Evolutionary conservation across 305 asterid genomes (phyloP).

Genomic region (Solanum hybrid): DNA sequence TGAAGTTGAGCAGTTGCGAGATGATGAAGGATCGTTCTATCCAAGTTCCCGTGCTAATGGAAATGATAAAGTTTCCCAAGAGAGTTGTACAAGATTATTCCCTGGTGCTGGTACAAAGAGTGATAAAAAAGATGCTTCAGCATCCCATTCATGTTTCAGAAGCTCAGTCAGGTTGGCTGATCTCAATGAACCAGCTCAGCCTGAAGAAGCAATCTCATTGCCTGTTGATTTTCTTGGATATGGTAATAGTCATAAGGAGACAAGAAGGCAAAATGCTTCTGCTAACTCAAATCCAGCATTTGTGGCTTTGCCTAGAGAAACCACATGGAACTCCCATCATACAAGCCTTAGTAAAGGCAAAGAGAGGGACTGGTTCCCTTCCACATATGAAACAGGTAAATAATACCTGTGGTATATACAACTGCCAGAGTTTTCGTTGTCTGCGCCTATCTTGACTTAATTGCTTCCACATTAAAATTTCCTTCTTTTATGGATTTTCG

Average conservation of each 20-base stretch:
- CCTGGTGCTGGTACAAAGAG: not conserved
- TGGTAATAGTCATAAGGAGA: conserved; percentile 26
- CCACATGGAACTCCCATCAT: conserved; percentile 2
- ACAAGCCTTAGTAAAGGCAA: conserved; percentile 26
- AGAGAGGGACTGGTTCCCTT: conserved; percentile 39
- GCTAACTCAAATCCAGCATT: conserved; percentile 30
- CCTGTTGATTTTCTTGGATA: conserved; percentile 38
- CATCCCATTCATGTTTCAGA: not conserved
- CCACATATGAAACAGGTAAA: conserved; percentile 56
- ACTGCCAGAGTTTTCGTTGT: not conserved
- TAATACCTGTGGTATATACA: not conserved
- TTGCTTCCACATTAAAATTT: not conserved
- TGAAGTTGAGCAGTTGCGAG: conserved; percentile 30
- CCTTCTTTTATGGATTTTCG: not conserved
- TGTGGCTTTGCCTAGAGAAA: conserved; percentile 30
- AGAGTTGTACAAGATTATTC: not conserved
- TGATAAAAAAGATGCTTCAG: not conserved
- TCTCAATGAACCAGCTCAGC: conserved; percentile 68
- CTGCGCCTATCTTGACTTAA: not conserved
- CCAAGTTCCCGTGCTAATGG: not conserved
- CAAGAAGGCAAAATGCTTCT: conserved; percentile 25
- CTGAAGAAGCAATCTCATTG: conserved; percentile 44
- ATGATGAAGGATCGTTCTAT: not conserved
- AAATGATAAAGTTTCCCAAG: not conserved
- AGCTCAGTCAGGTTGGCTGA: conserved; percentile 16